Evolutionary conservation across 768 basidiomycete genomes (phyloP).

Genomic region (Pleurotus tuber-regium): DNA sequence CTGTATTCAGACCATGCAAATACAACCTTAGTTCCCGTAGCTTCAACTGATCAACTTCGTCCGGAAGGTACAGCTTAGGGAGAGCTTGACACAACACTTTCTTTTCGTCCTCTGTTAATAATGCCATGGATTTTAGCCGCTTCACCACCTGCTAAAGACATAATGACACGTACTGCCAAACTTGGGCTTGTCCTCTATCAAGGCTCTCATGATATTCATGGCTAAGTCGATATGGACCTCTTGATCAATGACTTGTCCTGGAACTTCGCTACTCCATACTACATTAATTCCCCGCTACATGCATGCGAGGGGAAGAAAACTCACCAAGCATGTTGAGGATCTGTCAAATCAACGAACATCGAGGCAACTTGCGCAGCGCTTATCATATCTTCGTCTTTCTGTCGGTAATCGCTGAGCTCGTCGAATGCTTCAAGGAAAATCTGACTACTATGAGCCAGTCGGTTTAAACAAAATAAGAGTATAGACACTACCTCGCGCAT

Average conservation of each 20-base stretch:
- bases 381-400: constrained; percentile 56
- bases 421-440: constrained; percentile 53
- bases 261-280: constrained; percentile 16
- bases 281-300: not conserved
- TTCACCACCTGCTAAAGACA: not conserved
- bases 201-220: constrained; percentile 40
- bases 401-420: constrained; percentile 45
- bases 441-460: too few relatives aligned
- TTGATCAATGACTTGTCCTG: constrained; percentile 21
- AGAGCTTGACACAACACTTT: constrained; percentile 66
- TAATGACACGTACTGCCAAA: constrained; percentile 45
- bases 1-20: constrained; percentile 55
- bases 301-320: not conserved
- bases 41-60: constrained; percentile 65
- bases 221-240: constrained; percentile 49
- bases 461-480: too few relatives aligned
- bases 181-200: constrained; percentile 44
- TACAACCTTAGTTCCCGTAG: constrained; percentile 62
- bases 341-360: constrained; percentile 76
- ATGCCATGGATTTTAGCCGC: constrained; percentile 16
- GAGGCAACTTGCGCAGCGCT: constrained; percentile 52
- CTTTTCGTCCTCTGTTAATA: constrained; percentile 57
- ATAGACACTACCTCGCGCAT: constrained; percentile 72
- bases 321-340: constrained; percentile 45
- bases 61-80: constrained; percentile 65